These are phyloP conservation scores for Verticillium dahliae DNA, from an alignment of 2,329 filamentous ascomycete species.

Conservation along the genomic window DNA sequence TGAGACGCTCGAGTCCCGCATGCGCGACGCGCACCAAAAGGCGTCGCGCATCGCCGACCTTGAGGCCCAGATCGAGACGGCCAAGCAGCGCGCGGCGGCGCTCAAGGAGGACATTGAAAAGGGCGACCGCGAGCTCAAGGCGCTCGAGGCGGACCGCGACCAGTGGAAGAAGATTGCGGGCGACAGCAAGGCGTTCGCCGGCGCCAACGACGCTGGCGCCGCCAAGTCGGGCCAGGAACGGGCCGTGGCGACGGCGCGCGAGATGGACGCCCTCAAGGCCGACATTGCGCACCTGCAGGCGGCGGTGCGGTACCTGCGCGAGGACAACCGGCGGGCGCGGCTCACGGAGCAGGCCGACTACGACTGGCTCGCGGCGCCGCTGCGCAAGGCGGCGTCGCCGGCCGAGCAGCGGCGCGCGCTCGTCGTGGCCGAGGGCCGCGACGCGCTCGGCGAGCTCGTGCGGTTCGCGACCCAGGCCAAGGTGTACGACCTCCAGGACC, in stretches of 20 bases:
- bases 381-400: constrained; percentile 37
- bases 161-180: constrained; percentile 67
- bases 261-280: constrained; percentile 65
- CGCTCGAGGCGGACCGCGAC: constrained; percentile 58
- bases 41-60: constrained; percentile 61
- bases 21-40: constrained; percentile 77
- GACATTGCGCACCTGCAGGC: constrained; percentile 61
- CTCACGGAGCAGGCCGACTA: constrained; percentile 46
- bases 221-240: constrained; percentile 57
- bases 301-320: constrained; percentile 60
- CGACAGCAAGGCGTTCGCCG: constrained; percentile 50
- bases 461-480: constrained; percentile 49
- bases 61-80: constrained; percentile 50
- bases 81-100: constrained; percentile 41
- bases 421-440: constrained; percentile 55
- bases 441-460: constrained; percentile 59
- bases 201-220: constrained; percentile 30
- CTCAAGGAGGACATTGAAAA: constrained; percentile 60
- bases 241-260: constrained; percentile 62
- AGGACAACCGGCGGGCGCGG: constrained; percentile 59
- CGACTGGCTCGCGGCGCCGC: constrained; percentile 60
- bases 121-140: constrained; percentile 60
- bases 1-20: constrained; percentile 81
- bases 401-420: constrained; percentile 42
- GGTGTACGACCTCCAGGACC: constrained; percentile 51